Evolutionary conservation across 2,329 filamentous ascomycete species (phyloP).

Genomic region (Keithomyces neogunnii): DNA sequence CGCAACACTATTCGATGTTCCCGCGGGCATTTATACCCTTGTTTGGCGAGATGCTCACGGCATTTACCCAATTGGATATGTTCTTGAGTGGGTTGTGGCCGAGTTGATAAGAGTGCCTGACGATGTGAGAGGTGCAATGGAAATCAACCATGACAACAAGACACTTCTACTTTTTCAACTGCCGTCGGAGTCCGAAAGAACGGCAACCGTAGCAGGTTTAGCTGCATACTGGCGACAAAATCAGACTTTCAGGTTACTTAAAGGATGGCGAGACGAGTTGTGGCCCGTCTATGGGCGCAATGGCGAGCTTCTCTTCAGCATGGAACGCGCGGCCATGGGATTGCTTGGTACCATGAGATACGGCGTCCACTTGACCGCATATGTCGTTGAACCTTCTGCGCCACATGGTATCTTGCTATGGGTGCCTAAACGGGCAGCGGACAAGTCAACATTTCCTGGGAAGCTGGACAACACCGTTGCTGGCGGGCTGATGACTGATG

Average conservation of each 20-base stretch:
- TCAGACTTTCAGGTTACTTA: constrained; percentile 64
- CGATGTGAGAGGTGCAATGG: constrained; percentile 47
- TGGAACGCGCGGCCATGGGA: constrained; percentile 67
- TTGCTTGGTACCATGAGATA: constrained; percentile 71
- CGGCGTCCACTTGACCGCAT: constrained; percentile 75
- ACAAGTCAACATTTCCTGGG: constrained; percentile 81
- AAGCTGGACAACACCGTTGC: constrained; percentile 96
- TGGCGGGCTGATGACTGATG: constrained; percentile 66
- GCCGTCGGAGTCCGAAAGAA: constrained; percentile 53
- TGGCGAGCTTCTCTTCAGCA: constrained; percentile 57
- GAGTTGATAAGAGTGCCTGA: constrained; percentile 39
- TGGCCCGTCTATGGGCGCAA: constrained; percentile 69
- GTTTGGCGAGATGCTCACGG: constrained; percentile 56
- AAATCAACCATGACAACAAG: constrained; percentile 48
- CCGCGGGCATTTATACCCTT: constrained; percentile 58
- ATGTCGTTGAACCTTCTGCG: constrained; percentile 36
- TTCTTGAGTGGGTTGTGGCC: constrained; percentile 42
- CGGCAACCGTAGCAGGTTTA: constrained; percentile 44
- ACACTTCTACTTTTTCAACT: constrained; percentile 57
- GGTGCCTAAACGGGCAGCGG: constrained; percentile 67
- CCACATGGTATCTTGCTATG: constrained; percentile 64
- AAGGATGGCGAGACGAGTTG: constrained; percentile 71
- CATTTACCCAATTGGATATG: constrained; percentile 54
- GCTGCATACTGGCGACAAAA: constrained; percentile 59
- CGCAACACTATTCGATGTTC: constrained; percentile 44